Evolutionary conservation across 2,329 filamentous ascomycete species (phyloP).

Genomic region (Arthrobotrys sinensis): DNA sequence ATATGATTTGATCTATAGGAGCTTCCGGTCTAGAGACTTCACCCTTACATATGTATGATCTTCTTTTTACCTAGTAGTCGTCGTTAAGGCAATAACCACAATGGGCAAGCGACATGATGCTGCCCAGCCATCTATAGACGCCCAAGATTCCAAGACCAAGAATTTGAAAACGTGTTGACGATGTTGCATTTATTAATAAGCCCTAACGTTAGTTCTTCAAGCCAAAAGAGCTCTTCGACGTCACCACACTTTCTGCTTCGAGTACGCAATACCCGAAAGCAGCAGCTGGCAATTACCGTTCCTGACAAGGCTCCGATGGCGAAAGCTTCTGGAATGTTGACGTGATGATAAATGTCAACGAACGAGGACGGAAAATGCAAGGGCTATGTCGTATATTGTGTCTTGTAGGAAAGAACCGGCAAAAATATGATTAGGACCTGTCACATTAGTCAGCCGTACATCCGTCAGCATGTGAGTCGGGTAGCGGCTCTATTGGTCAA

Average conservation of each 20-base stretch:
- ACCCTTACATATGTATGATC: too few species aligned
- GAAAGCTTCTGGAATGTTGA: constrained; percentile 38
- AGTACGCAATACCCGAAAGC: constrained; percentile 28
- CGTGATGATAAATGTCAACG: constrained; percentile 18
- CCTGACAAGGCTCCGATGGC: constrained; percentile 47
- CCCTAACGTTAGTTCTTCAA: neutral
- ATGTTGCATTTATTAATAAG: constrained; percentile 31
- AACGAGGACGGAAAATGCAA: constrained; percentile 15
- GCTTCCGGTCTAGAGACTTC: too few species aligned
- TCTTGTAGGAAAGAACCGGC: neutral
- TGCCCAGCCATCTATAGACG: neutral
- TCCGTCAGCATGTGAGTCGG: constrained; percentile 4
- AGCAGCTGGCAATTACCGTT: constrained; percentile 24
- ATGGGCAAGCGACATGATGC: neutral
- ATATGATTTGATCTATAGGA: too few species aligned
- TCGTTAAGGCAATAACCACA: neutral
- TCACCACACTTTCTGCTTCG: constrained; percentile 13
- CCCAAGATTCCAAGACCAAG: neutral
- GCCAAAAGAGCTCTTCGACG: constrained; percentile 14
- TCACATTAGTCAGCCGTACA: constrained; percentile 13
- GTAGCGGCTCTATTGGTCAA: constrained; percentile 11
- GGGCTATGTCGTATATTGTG: constrained; percentile 10
- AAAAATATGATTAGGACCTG: constrained; percentile 6
- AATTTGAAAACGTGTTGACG: constrained; percentile 18
- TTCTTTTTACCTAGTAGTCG: neutral